Percentiles rank a stretch among this genome's conserved stretches.
These are phyloP conservation scores for Silene latifolia DNA, from an alignment of 148 eudicot genomes.

Conservation along the genomic window DNA sequence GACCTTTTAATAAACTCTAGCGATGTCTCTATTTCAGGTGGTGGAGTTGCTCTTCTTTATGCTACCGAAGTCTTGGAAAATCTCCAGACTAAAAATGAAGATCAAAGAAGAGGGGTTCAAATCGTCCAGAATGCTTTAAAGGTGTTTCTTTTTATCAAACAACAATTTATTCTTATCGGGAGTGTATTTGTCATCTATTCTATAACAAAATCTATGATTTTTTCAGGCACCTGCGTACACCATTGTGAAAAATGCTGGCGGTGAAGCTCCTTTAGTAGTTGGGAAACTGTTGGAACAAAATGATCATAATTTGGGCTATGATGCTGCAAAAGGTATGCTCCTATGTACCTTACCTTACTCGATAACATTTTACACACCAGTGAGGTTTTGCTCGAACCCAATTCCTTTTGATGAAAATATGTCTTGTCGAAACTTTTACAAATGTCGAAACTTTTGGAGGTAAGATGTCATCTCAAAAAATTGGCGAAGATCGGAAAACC, in stretches of 20 bases:
- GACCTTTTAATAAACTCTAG: neutral
- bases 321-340: slow-evolving; percentile 80
- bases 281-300: slow-evolving; percentile 91
- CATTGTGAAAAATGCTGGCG: slow-evolving; percentile 88
- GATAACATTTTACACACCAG: neutral
- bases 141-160: slow-evolving; percentile 36
- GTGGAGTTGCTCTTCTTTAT: slow-evolving; percentile 93
- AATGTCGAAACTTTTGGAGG: neutral
- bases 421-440: no score
- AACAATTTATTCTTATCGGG: neutral
- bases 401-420: no score
- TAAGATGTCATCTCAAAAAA: neutral
- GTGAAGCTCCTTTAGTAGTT: slow-evolving; percentile 65
- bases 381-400: no score
- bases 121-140: slow-evolving; percentile 83
- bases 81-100: slow-evolving; percentile 61
- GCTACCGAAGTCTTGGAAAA: slow-evolving; percentile 65
- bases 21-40: slow-evolving; percentile 42
- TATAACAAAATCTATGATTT: neutral
- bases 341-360: neutral
- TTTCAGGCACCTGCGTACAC: slow-evolving; percentile 71
- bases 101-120: slow-evolving; percentile 81
- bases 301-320: slow-evolving; percentile 70
- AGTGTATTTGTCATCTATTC: neutral
- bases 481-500: neutral